These are phyloP conservation scores for Boletus subparvulus DNA, from an alignment of 768 basidiomycete species.

Conservation along the genomic window DNA sequence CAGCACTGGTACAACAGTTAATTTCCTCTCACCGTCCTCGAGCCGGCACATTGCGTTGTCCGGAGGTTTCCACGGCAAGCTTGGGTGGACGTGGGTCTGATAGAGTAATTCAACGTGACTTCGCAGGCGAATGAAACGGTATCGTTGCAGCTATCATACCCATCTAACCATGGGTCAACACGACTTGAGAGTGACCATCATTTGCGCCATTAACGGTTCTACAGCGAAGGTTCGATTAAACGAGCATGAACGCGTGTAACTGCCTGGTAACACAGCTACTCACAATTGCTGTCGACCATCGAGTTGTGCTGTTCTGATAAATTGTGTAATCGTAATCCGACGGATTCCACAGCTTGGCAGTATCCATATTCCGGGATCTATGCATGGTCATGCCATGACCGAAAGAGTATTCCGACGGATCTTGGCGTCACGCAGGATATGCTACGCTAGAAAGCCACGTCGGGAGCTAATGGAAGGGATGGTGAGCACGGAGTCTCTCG, in stretches of 20 bases:
- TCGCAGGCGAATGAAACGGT: neutral
- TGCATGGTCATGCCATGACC: neutral
- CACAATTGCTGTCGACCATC: neutral
- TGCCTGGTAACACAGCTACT: slow-evolving; percentile 4
- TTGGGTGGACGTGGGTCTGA: neutral
- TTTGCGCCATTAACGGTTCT: neutral
- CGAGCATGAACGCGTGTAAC: neutral
- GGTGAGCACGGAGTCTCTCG: neutral
- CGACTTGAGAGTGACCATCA: neutral
- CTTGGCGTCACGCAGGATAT: neutral
- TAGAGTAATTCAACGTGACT: neutral
- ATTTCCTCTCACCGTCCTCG: too few species aligned
- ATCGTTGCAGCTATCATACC: neutral
- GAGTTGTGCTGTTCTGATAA: neutral
- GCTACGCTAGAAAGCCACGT: neutral
- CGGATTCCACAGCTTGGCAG: slow-evolving; percentile 13
- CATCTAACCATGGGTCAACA: neutral
- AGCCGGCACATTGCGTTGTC: neutral
- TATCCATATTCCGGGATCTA: neutral
- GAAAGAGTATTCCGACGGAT: neutral
- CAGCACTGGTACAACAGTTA: neutral
- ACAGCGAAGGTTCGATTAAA: neutral
- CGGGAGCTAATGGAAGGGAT: neutral
- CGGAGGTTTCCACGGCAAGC: neutral
- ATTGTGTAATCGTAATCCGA: neutral